Evolutionary conservation across 2,329 filamentous ascomycete genomes (phyloP).

Genomic region (Elsinoe australis): DNA sequence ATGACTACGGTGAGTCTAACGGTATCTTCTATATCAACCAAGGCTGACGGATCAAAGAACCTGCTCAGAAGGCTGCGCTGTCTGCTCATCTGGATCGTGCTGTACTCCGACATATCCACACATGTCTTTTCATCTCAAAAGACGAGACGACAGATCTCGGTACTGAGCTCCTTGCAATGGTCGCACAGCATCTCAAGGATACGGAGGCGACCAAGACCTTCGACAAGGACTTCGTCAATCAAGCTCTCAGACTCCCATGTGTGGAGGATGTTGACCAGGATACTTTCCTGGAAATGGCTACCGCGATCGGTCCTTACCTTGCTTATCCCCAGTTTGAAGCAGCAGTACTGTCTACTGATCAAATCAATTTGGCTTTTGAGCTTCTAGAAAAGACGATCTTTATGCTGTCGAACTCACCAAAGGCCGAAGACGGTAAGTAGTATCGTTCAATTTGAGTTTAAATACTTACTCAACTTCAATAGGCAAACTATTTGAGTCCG

Average conservation of each 20-base stretch:
- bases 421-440: slow-evolving; percentile 14
- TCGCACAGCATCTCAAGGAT: neutral
- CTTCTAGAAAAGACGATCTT: slow-evolving; percentile 17
- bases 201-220: neutral
- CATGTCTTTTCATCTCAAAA: slow-evolving; percentile 16
- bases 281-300: slow-evolving; percentile 18
- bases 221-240: slow-evolving; percentile 13
- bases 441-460: neutral
- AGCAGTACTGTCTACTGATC: slow-evolving; percentile 2
- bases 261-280: slow-evolving; percentile 18
- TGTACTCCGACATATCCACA: slow-evolving; percentile 17
- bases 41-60: slow-evolving; percentile 7
- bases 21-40: neutral
- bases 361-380: slow-evolving; percentile 17
- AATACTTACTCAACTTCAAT: neutral
- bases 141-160: slow-evolving; percentile 16
- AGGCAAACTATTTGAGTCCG: neutral
- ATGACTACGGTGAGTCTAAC: slow-evolving; percentile 15
- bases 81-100: slow-evolving; percentile 9
- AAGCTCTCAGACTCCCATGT: slow-evolving; percentile 16
- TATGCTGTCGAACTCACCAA: slow-evolving; percentile 13
- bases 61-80: slow-evolving; percentile 7
- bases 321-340: slow-evolving; percentile 16
- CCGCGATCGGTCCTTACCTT: slow-evolving; percentile 17
- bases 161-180: slow-evolving; percentile 9